phyloP scores from a whole-genome alignment of 129 eudicot species.

The Saussurea involucrata region DNA sequence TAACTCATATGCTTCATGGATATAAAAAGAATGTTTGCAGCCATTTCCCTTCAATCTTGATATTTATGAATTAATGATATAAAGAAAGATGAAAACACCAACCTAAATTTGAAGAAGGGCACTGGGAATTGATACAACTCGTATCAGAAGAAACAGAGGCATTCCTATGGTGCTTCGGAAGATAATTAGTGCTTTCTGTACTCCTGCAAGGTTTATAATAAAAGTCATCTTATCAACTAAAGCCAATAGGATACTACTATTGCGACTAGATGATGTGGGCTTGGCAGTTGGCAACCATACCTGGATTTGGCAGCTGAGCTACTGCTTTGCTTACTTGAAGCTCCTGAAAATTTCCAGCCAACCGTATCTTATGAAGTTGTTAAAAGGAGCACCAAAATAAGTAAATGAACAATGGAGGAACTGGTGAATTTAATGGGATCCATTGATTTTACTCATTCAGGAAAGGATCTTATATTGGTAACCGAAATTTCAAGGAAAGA shows the following conservation, averaged over 20 bases:
- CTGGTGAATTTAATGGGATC: background rate
- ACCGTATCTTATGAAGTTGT: slow-evolving; percentile 13
- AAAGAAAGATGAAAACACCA: slow-evolving; percentile 11
- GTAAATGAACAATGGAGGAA: background rate
- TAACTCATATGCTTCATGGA: background rate
- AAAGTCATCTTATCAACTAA: slow-evolving; percentile 4
- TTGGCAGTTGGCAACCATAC: slow-evolving; percentile 22
- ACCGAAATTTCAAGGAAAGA: background rate
- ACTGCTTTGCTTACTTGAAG: slow-evolving; percentile 47
- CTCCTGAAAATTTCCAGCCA: slow-evolving; percentile 36
- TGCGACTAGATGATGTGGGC: background rate
- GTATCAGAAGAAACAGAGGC: slow-evolving; percentile 60
- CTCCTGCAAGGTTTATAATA: slow-evolving; percentile 30
- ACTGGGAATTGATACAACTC: slow-evolving; percentile 42
- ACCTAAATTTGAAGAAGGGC: slow-evolving; percentile 52
- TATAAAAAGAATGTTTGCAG: background rate
- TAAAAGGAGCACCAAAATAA: background rate
- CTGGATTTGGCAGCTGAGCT: slow-evolving; percentile 45
- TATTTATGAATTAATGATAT: background rate
- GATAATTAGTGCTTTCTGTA: slow-evolving; percentile 37
- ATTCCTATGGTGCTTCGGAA: slow-evolving; percentile 57
- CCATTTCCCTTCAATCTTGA: too few species aligned
- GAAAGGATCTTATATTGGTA: background rate
- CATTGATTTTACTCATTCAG: background rate
- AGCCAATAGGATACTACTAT: background rate